These are phyloP conservation scores for Chytriomyces confervae DNA, from an alignment of 192 early-diverging fungal species.

Conservation along the genomic window DNA sequence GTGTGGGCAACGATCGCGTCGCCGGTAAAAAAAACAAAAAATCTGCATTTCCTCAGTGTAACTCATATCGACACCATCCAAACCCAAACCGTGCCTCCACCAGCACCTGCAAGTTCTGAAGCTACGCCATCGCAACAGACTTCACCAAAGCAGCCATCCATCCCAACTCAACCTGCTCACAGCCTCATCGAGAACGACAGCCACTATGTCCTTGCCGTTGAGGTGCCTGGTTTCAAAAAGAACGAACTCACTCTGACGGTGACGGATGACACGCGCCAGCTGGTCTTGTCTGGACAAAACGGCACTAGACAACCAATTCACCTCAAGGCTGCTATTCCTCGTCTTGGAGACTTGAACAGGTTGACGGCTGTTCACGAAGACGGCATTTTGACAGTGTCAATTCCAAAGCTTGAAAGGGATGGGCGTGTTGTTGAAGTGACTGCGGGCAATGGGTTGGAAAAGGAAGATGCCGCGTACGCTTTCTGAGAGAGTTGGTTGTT, in stretches of 20 bases:
- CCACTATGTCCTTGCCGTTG: slow-evolving; percentile 3
- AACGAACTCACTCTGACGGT: background rate
- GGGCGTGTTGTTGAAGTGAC: slow-evolving; percentile 14
- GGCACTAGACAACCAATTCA: background rate
- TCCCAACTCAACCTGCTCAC: background rate
- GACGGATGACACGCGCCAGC: slow-evolving; percentile 11
- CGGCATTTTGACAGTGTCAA: slow-evolving; percentile 3
- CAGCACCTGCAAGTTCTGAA: no score
- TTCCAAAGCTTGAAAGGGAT: slow-evolving; percentile 22
- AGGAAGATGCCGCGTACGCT: no score
- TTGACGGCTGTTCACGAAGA: slow-evolving; percentile 4
- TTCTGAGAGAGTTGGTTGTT: no score
- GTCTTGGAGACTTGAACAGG: slow-evolving; percentile 13
- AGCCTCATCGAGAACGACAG: background rate
- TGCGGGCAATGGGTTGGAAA: background rate
- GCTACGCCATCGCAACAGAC: no score
- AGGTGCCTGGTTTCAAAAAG: slow-evolving; percentile 12
- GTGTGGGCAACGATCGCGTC: background rate
- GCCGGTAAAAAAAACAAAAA: background rate
- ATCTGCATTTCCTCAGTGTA: background rate
- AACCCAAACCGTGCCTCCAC: background rate
- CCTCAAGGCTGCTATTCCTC: background rate
- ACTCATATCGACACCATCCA: background rate
- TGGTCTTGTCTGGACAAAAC: slow-evolving; percentile 5
- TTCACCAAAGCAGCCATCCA: no score